Conservation (phyloP, 441 rosid species). For the Arabidopsis hybrid region DNA sequence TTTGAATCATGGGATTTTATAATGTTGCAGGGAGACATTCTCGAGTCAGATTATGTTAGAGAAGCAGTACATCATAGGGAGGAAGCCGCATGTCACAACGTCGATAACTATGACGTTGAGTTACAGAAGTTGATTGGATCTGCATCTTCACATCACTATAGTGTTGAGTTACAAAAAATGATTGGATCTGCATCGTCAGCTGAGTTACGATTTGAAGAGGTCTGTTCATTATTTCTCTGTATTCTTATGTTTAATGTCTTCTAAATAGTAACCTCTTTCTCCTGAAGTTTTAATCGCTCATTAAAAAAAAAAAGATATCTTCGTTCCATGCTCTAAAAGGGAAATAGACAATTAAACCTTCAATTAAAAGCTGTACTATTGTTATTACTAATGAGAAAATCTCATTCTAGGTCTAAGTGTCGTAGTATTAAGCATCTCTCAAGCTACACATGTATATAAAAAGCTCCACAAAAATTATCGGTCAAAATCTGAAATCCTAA, state of each 20-base stretch:
- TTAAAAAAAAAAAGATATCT: background rate
- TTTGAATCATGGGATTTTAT: slow-evolving; percentile 38
- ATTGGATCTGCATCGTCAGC: slow-evolving; percentile 52
- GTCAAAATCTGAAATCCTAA: slow-evolving; percentile 21
- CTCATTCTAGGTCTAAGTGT: slow-evolving; percentile 27
- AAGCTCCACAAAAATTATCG: slow-evolving; percentile 20
- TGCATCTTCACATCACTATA: slow-evolving; percentile 41
- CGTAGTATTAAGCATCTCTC: slow-evolving; percentile 23
- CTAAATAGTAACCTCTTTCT: slow-evolving; percentile 20
- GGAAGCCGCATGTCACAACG: slow-evolving; percentile 35
- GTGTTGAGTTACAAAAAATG: slow-evolving; percentile 45
- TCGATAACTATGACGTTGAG: slow-evolving; percentile 37
- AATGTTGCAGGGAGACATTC: slow-evolving; percentile 48
- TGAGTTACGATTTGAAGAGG: slow-evolving; percentile 60
- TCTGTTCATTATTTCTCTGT: slow-evolving; percentile 41
- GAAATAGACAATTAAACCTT: slow-evolving; percentile 3
- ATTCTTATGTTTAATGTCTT: slow-evolving; percentile 23
- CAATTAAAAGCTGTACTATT: background rate
- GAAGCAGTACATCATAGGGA: slow-evolving; percentile 44
- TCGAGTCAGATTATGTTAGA: slow-evolving; percentile 45
- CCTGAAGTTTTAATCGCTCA: slow-evolving; percentile 7
- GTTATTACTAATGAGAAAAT: background rate
- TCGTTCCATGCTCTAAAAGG: slow-evolving; percentile 16
- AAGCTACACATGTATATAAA: slow-evolving; percentile 12
- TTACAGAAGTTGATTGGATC: slow-evolving; percentile 48